Evolutionary conservation across 225 moss, liverwort and hornwort species (phyloP).

Genomic region (Neckera pumila): DNA sequence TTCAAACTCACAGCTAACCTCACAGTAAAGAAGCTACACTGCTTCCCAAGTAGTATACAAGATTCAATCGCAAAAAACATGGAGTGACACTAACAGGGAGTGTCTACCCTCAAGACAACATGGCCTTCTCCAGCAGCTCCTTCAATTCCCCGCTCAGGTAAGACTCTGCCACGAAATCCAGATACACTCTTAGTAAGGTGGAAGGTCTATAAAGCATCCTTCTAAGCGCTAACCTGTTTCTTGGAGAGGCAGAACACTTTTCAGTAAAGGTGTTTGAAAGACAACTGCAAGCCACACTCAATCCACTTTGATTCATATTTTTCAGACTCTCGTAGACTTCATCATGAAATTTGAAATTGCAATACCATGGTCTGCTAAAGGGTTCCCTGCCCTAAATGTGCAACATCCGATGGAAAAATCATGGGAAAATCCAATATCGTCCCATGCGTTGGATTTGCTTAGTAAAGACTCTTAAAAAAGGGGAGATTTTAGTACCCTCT

Average conservation of each 20-base stretch:
- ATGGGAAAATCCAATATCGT: background rate
- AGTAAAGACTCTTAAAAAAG: background rate
- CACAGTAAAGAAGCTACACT: background rate
- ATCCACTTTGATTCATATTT: background rate
- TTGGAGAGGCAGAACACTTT: background rate
- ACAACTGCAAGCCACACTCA: background rate
- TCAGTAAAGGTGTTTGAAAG: background rate
- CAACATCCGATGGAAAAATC: background rate
- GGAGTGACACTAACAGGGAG: background rate
- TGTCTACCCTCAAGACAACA: constrained; percentile 51
- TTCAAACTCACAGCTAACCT: background rate
- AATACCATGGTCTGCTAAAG: background rate
- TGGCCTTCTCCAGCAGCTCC: constrained; percentile 74
- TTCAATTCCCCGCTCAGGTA: constrained; percentile 65
- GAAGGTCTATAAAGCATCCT: background rate
- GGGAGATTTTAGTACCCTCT: background rate
- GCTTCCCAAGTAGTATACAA: constrained; percentile 22
- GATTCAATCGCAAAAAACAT: background rate
- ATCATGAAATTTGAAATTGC: background rate
- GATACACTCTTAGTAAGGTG: background rate
- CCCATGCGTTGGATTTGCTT: background rate
- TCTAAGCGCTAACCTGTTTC: background rate
- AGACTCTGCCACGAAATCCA: constrained; percentile 44
- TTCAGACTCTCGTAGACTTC: background rate
- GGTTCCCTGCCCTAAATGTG: background rate